phyloP scores from a whole-genome alignment of 2,329 filamentous ascomycete species.

The Xylaria sp. region DNA sequence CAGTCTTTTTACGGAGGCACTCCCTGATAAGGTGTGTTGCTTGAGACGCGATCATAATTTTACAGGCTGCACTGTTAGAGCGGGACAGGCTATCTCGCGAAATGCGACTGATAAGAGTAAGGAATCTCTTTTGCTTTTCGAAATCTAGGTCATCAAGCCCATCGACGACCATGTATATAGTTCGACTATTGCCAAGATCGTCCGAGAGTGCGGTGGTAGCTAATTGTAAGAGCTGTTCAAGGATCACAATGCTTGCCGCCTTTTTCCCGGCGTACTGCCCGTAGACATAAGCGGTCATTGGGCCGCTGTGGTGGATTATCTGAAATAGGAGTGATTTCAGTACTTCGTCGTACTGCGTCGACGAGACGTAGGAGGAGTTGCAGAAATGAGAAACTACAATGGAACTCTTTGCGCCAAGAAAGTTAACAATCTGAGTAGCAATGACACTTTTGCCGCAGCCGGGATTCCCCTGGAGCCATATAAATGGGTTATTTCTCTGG shows the following conservation, averaged over 20 bases:
- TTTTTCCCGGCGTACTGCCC: constrained; percentile 7
- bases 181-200: constrained; percentile 3
- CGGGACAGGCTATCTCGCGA: constrained; percentile 3
- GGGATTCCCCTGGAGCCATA: constrained; percentile 50
- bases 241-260: not conserved
- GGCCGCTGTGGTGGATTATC: constrained; percentile 11
- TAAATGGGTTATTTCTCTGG: not conserved
- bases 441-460: constrained; percentile 53
- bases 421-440: constrained; percentile 45
- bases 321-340: constrained; percentile 21
- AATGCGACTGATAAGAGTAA: constrained; percentile 11
- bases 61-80: constrained; percentile 1
- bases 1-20: constrained; percentile 4
- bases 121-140: constrained; percentile 21
- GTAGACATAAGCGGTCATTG: constrained; percentile 19
- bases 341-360: constrained; percentile 46
- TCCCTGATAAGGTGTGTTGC: constrained; percentile 8
- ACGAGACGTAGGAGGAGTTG: constrained; percentile 46
- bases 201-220: constrained; percentile 1
- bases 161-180: constrained; percentile 14
- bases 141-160: constrained; percentile 19
- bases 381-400: constrained; percentile 50
- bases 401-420: constrained; percentile 37
- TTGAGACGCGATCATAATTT: constrained; percentile 15
- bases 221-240: constrained; percentile 21